These are phyloP conservation scores for Salix purpurea DNA, from an alignment of 345 rosid species.

Conservation along the genomic window DNA sequence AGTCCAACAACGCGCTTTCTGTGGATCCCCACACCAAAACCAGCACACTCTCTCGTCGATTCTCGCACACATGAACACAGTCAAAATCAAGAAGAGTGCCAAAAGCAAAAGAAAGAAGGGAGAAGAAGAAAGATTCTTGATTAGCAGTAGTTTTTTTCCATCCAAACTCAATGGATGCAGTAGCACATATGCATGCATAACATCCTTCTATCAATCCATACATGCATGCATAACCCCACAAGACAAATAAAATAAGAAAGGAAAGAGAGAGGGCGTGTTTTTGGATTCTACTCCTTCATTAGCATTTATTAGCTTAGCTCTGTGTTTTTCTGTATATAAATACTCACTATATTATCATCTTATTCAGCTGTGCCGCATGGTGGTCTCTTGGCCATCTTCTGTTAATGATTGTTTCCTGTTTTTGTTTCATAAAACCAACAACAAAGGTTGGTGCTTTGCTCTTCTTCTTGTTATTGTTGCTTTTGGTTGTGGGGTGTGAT, in stretches of 20 bases:
- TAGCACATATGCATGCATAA: background rate
- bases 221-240: background rate
- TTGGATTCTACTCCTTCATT: background rate
- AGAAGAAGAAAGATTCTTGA: background rate
- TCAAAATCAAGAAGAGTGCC: background rate
- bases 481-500: background rate
- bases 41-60: background rate
- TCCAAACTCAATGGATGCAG: constrained; percentile 27
- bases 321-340: background rate
- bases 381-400: constrained; percentile 24
- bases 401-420: constrained; percentile 1
- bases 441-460: background rate
- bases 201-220: background rate
- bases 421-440: constrained; percentile 1
- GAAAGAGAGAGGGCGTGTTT: background rate
- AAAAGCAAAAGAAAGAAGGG: background rate
- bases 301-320: background rate
- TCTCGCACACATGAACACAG: background rate
- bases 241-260: background rate
- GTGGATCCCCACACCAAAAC: constrained; percentile 17
- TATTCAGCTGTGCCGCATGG: constrained; percentile 21
- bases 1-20: constrained; percentile 21
- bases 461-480: background rate
- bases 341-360: background rate
- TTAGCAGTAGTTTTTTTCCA: background rate